Evolutionary conservation across 495 filamentous ascomycete genomes (phyloP).

Genomic region (Hypoxylon subgilvum): DNA sequence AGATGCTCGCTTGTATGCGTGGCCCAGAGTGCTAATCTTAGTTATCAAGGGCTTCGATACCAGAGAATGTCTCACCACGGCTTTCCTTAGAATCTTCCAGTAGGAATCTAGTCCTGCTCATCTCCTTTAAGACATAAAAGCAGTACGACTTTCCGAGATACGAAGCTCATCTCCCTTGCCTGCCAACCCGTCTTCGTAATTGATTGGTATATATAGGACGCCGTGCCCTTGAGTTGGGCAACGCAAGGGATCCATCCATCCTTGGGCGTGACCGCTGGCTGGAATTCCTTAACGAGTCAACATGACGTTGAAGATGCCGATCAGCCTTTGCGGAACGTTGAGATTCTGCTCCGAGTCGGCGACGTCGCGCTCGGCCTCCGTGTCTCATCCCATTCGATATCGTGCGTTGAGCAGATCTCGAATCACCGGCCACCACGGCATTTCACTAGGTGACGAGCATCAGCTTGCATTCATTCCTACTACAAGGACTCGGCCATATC

Average conservation of each 20-base stretch:
- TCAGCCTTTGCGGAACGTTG: constrained; percentile 3
- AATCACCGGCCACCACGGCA: neutral
- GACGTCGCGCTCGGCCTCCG: neutral
- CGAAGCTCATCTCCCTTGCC: constrained; percentile 22
- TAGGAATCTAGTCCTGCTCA: neutral
- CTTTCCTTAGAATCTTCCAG: constrained; percentile 1
- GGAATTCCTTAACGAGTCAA: constrained; percentile 3
- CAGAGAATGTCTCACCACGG: too few species aligned
- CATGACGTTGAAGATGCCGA: constrained; percentile 22
- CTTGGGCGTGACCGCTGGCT: constrained; percentile 5
- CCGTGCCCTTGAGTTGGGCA: constrained; percentile 1
- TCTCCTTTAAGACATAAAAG: constrained; percentile 1
- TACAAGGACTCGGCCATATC: too few species aligned
- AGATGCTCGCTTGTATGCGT: neutral
- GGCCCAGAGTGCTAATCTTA: neutral
- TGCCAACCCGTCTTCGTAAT: constrained; percentile 5
- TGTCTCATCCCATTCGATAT: constrained; percentile 10
- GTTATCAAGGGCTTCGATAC: neutral
- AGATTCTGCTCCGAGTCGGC: neutral
- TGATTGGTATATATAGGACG: constrained; percentile 13
- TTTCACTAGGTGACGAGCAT: neutral
- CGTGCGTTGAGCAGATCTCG: neutral
- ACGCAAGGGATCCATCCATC: constrained; percentile 30
- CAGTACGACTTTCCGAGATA: constrained; percentile 1
- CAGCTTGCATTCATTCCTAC: too few species aligned